These are phyloP conservation scores for Plasmodium chabaudi DNA, from an alignment of 169 alveolate species.

Conservation along the genomic window DNA sequence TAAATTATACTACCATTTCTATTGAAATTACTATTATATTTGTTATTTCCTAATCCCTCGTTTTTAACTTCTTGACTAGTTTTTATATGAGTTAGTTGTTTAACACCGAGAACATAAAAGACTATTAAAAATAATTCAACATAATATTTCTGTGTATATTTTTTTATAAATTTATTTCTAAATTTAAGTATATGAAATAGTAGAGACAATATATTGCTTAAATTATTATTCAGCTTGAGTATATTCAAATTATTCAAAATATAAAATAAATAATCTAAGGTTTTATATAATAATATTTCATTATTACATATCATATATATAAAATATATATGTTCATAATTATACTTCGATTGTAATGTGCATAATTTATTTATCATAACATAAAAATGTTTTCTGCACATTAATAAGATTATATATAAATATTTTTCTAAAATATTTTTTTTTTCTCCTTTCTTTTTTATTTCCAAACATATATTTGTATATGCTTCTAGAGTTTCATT, in stretches of 20 bases:
- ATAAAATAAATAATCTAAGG: conserved; percentile 61
- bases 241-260: conserved; percentile 27
- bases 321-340: conserved; percentile 65
- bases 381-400: conserved; percentile 47
- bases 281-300: conserved; percentile 36
- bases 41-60: not conserved
- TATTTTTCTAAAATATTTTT: conserved; percentile 46
- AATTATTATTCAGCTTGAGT: conserved; percentile 25
- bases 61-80: not conserved
- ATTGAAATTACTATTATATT: not conserved
- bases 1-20: not conserved
- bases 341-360: conserved; percentile 52
- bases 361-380: conserved; percentile 41
- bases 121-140: conserved; percentile 50
- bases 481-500: conserved; percentile 26
- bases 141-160: conserved; percentile 28
- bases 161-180: conserved; percentile 38
- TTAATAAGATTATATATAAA: conserved; percentile 29
- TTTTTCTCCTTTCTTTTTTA: conserved; percentile 6
- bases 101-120: conserved; percentile 61
- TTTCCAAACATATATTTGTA: conserved; percentile 1
- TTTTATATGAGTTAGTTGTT: conserved; percentile 36
- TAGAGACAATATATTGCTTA: conserved; percentile 64
- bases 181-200: conserved; percentile 59
- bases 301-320: conserved; percentile 73